Conservation (phyloP, 1,284 basidiomycete genomes). For the Melampsora larici-populina region DNA sequence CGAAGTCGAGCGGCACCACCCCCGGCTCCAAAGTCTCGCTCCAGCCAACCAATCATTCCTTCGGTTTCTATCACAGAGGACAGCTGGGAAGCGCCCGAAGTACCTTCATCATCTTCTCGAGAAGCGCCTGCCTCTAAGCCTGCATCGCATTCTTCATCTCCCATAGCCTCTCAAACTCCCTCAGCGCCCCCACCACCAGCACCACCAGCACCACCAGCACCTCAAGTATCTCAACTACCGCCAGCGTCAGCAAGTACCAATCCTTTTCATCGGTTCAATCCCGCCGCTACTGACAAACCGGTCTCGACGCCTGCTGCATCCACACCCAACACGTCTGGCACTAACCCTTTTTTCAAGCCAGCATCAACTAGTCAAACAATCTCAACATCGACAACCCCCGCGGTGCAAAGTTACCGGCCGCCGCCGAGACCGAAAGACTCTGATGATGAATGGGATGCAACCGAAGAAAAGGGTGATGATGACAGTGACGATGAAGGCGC, state of each 20-base stretch:
- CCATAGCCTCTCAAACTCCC: conserved; percentile 44
- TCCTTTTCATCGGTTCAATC: conserved; percentile 46
- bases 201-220: conserved; percentile 48
- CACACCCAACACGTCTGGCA: conserved; percentile 50
- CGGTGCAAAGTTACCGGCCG: conserved; percentile 44
- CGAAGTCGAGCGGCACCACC: conserved; percentile 52
- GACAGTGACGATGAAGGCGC: conserved; percentile 75
- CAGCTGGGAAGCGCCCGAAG: conserved; percentile 49
- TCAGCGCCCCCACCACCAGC: conserved; percentile 15
- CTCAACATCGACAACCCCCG: conserved; percentile 37
- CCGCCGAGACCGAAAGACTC: conserved; percentile 57
- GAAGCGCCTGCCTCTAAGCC: conserved; percentile 49
- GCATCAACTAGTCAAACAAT: conserved; percentile 53
- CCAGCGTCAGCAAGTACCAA: conserved; percentile 45
- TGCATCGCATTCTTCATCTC: conserved; percentile 48
- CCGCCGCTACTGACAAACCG: conserved; percentile 41
- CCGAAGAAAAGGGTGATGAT: conserved; percentile 69
- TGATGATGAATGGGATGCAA: conserved; percentile 78
- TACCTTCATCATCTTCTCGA: conserved; percentile 51
- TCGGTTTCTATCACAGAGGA: not conserved
- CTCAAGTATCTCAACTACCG: conserved; percentile 52
- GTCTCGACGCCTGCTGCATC: conserved; percentile 54
- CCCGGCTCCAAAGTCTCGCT: conserved; percentile 47
- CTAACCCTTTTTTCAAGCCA: conserved; percentile 53
- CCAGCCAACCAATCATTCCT: conserved; percentile 44